Evolutionary conservation across 768 basidiomycete species (phyloP), one percentile per base, ranked within the genome.

Genomic region (Mycena albidolilacea): DNA sequence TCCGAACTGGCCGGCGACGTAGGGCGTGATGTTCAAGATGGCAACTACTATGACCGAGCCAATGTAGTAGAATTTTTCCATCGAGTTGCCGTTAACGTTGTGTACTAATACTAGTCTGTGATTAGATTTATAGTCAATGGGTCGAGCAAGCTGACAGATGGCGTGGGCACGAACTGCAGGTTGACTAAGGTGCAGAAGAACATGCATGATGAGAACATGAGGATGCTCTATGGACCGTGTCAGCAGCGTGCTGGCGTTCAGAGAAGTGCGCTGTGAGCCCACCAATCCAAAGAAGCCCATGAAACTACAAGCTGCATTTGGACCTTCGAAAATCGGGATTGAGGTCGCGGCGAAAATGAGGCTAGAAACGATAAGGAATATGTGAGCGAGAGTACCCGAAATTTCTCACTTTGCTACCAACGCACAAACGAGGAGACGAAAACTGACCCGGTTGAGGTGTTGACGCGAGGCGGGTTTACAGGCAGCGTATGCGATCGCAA

Each of bases 191-290:
- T 64, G 50, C 64, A 64, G 64, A 64, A 64, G 64, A 54, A 64
- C 64, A 64, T 52, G 50, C 64, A 64, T 64, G 64, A 15, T 64
- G 64, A 52, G 50, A 64, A 64, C 64, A 64, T 64, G 30, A 64
- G 64, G 64, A 64, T 50, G 38, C 64, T 54, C 64, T 64, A 64
- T 52, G 39, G 38, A 64, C 64, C 52, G 50, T 30, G 37, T 64
- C 50, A 64, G 11, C 50, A 21, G 64, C 37, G 30, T 39, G 64
- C 50, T 52, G 17, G 50, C 30, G 64, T 50, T 30, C 30, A 15
- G 63, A 64, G 39, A 54, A 54, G 64, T 7, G 50, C 64, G 23
- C n/a, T 37, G 37, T 41, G 48, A 21, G 54, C 64, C 19, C 64
- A 64, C 64, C 64, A 64, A 6, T 19, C 64, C 64, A 37, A 64